A percentile compares a stretch with the other conserved stretches of the same genome.
These are phyloP conservation scores for Pseudogymnoascus sp. DNA, from an alignment of 2,329 filamentous ascomycete species.

Conservation along the genomic window DNA sequence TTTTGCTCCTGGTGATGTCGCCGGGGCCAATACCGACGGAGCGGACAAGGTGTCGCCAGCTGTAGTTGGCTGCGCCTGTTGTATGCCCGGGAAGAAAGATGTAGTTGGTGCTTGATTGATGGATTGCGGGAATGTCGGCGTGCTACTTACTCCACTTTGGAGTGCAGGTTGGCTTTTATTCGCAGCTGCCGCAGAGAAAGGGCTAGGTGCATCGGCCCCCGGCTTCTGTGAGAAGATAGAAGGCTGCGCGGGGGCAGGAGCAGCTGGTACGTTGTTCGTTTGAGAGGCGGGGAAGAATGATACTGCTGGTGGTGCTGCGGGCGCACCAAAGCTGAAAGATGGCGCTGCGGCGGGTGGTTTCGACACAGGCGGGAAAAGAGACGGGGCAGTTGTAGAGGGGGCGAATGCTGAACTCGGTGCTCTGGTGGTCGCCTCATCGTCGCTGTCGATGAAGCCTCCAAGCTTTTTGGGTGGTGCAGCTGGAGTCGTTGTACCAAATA, in stretches of 20 bases:
- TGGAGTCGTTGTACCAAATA: not conserved
- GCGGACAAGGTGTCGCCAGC: not conserved
- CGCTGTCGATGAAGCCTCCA: constrained; percentile 6
- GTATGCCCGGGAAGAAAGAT: not conserved
- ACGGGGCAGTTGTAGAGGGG: not conserved
- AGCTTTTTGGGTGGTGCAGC: not conserved
- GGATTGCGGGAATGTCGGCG: not conserved
- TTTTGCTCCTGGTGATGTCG: not conserved
- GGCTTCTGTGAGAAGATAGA: not conserved
- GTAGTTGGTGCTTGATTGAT: not conserved
- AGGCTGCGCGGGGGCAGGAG: not conserved
- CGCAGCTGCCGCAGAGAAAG: not conserved
- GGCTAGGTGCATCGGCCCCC: not conserved
- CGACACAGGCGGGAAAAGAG: not conserved
- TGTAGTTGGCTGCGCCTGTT: not conserved
- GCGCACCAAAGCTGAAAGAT: not conserved
- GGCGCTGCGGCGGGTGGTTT: not conserved
- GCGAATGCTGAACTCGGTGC: not conserved
- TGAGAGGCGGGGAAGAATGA: not conserved
- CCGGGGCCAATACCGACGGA: not conserved
- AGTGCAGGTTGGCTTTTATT: not conserved
- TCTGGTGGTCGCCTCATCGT: not conserved
- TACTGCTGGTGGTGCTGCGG: not conserved
- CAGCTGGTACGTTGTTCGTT: not conserved
- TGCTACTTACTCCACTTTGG: not conserved